Percentiles rank a stretch among this genome's conserved stretches.
Conservation (phyloP, 139 green algal species). For the Spirogloea muscicola region DNA sequence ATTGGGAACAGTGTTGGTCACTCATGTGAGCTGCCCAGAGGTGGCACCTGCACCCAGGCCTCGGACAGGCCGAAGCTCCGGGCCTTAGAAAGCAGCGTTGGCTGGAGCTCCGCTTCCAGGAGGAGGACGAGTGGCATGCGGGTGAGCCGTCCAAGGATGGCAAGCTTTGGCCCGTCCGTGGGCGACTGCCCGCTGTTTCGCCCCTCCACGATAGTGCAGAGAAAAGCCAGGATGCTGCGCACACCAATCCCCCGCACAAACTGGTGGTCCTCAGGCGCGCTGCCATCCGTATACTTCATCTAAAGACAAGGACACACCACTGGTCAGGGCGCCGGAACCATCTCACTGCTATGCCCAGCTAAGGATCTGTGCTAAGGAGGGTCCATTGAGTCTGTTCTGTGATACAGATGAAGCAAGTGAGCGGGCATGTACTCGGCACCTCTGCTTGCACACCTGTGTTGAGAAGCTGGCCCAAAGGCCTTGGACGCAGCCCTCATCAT, state of each 20-base stretch:
- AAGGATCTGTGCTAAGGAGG: too few relatives aligned
- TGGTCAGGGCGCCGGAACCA: too few relatives aligned
- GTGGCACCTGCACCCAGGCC: slow-evolving; percentile 18
- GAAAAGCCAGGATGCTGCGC: neutral
- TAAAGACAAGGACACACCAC: too few relatives aligned
- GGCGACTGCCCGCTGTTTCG: too few relatives aligned
- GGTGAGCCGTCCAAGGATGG: slow-evolving; percentile 1
- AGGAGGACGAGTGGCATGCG: slow-evolving; percentile 46
- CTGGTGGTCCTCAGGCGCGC: slow-evolving; percentile 31
- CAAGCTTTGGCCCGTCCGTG: too few relatives aligned
- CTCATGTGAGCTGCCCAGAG: too few relatives aligned
- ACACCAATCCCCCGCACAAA: slow-evolving; percentile 35
- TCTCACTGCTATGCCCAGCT: too few relatives aligned
- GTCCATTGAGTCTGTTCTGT: too few relatives aligned
- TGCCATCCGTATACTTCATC: slow-evolving; percentile 23
- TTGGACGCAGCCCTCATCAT: slow-evolving; percentile 59
- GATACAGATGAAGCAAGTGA: too few relatives aligned
- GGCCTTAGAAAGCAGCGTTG: slow-evolving; percentile 77
- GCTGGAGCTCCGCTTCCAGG: slow-evolving; percentile 75
- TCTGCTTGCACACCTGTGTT: neutral
- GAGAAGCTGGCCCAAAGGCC: slow-evolving; percentile 33
- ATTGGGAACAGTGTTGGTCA: too few relatives aligned
- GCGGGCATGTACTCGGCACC: too few relatives aligned
- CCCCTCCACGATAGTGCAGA: too few relatives aligned
- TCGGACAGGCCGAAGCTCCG: slow-evolving; percentile 55